A percentile compares a stretch with the other conserved stretches of the same genome.
These are phyloP conservation scores for Graphiopsis chlorocephala DNA, from an alignment of 2,329 filamentous ascomycete genomes.

Conservation along the genomic window DNA sequence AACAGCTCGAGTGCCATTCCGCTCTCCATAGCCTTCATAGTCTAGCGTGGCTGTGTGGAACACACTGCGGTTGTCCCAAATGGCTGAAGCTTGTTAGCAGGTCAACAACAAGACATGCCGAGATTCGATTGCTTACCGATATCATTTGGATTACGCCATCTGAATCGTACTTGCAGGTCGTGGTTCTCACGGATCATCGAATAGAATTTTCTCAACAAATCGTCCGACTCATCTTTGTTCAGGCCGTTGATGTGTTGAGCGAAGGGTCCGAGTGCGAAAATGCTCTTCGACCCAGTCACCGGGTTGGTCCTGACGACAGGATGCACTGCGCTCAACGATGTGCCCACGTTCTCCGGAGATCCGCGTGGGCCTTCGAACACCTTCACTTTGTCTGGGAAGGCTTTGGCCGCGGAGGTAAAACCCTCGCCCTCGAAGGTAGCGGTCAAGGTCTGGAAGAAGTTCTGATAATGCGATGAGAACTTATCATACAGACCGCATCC, in stretches of 20 bases:
- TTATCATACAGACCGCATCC: slow-evolving; percentile 67
- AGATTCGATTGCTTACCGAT: slow-evolving; percentile 30
- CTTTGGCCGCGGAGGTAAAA: slow-evolving; percentile 37
- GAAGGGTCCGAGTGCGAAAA: slow-evolving; percentile 46
- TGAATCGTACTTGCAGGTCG: slow-evolving; percentile 49
- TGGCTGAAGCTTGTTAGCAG: slow-evolving; percentile 26
- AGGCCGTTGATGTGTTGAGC: slow-evolving; percentile 44
- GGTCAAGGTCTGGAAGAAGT: slow-evolving; percentile 59
- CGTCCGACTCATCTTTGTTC: slow-evolving; percentile 42
- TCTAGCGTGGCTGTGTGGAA: slow-evolving; percentile 64
- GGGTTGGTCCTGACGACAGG: slow-evolving; percentile 61
- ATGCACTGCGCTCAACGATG: slow-evolving; percentile 48
- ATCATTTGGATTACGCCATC: slow-evolving; percentile 50
- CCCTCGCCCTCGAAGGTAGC: slow-evolving; percentile 45
- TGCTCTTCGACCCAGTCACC: slow-evolving; percentile 61
- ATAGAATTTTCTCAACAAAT: slow-evolving; percentile 43
- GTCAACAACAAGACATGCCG: neutral
- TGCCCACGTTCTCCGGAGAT: slow-evolving; percentile 16
- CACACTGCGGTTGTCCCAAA: slow-evolving; percentile 64
- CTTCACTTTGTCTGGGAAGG: slow-evolving; percentile 22
- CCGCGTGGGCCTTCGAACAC: slow-evolving; percentile 26
- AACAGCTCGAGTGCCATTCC: slow-evolving; percentile 53
- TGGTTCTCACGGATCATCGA: slow-evolving; percentile 33
- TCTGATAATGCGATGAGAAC: slow-evolving; percentile 55
- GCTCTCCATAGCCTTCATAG: slow-evolving; percentile 53